A percentile compares a stretch with the other conserved stretches of the same genome.
Conservation (phyloP, 345 rosid genomes). For the Hypericum androsaemum region DNA sequence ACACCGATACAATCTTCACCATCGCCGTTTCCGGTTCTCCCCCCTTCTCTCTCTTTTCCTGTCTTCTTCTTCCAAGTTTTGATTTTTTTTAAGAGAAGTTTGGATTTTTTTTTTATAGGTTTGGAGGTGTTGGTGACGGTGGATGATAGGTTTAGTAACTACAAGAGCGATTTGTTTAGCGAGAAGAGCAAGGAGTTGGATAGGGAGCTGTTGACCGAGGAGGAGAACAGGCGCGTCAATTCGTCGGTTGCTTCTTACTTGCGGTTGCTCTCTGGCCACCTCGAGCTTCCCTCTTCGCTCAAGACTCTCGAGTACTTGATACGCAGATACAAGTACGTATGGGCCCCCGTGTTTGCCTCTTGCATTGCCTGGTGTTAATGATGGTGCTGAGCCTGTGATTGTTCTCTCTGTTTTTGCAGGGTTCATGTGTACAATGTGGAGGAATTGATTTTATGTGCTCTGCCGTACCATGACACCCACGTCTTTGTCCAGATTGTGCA, state of each 20-base stretch:
- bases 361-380: too few relatives aligned
- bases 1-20: slow-evolving; percentile 47
- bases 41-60: neutral
- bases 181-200: slow-evolving; percentile 65
- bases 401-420: slow-evolving; percentile 31
- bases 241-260: slow-evolving; percentile 47
- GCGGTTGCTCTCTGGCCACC: slow-evolving; percentile 58
- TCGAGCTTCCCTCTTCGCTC: slow-evolving; percentile 49
- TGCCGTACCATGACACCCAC: slow-evolving; percentile 88
- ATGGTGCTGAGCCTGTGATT: too few relatives aligned
- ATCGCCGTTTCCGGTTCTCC: slow-evolving; percentile 47
- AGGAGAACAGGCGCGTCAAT: slow-evolving; percentile 53
- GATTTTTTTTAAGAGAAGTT: neutral
- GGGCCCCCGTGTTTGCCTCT: too few relatives aligned
- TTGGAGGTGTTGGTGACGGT: slow-evolving; percentile 49
- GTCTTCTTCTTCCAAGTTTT: neutral
- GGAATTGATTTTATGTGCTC: slow-evolving; percentile 64
- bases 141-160: slow-evolving; percentile 64
- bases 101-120: slow-evolving; percentile 37
- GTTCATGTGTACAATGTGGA: slow-evolving; percentile 62
- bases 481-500: slow-evolving; percentile 74
- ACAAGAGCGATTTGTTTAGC: slow-evolving; percentile 56
- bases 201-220: slow-evolving; percentile 55
- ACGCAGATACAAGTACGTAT: slow-evolving; percentile 71
- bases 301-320: slow-evolving; percentile 88